These are phyloP conservation scores for Aureobasidium uvarum DNA, from an alignment of 2,329 filamentous ascomycete genomes.

Conservation along the genomic window DNA sequence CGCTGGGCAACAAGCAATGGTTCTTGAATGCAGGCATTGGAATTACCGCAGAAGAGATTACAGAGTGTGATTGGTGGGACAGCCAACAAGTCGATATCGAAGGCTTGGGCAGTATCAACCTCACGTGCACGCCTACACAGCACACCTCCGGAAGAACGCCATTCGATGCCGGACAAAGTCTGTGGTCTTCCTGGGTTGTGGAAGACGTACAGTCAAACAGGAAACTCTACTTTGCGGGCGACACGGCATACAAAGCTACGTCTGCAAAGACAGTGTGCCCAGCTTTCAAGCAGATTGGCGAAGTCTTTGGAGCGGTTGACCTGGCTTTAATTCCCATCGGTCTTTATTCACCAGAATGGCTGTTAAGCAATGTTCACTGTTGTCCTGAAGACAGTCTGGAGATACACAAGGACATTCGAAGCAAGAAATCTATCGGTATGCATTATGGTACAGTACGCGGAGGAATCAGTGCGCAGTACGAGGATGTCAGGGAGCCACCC, in stretches of 20 bases:
- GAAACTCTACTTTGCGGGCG: slow-evolving; percentile 50
- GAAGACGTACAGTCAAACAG: slow-evolving; percentile 36
- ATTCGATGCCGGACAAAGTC: slow-evolving; percentile 42
- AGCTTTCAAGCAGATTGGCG: slow-evolving; percentile 50
- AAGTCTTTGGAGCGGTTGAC: slow-evolving; percentile 50
- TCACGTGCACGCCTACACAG: slow-evolving; percentile 51
- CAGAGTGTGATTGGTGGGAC: slow-evolving; percentile 54
- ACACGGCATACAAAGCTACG: slow-evolving; percentile 49
- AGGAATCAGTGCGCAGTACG: slow-evolving; percentile 46
- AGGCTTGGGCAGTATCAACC: slow-evolving; percentile 40
- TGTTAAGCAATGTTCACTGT: slow-evolving; percentile 49
- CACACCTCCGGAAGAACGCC: slow-evolving; percentile 48
- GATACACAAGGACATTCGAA: slow-evolving; percentile 50
- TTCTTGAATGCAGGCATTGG: slow-evolving; percentile 40
- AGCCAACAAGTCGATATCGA: slow-evolving; percentile 39
- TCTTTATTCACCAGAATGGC: slow-evolving; percentile 47
- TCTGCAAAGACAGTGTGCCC: slow-evolving; percentile 47
- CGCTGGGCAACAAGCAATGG: slow-evolving; percentile 43
- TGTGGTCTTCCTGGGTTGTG: slow-evolving; percentile 53
- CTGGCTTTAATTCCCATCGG: slow-evolving; percentile 52
- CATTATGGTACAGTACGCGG: slow-evolving; percentile 53
- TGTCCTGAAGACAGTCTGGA: slow-evolving; percentile 50
- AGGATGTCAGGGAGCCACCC: slow-evolving; percentile 51
- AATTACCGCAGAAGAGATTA: slow-evolving; percentile 43
- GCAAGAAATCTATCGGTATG: slow-evolving; percentile 52